Percentiles rank a stretch among this genome's conserved stretches.
Evolutionary conservation across 495 filamentous ascomycete species (phyloP).

Genomic region (Penicillium arizonense): DNA sequence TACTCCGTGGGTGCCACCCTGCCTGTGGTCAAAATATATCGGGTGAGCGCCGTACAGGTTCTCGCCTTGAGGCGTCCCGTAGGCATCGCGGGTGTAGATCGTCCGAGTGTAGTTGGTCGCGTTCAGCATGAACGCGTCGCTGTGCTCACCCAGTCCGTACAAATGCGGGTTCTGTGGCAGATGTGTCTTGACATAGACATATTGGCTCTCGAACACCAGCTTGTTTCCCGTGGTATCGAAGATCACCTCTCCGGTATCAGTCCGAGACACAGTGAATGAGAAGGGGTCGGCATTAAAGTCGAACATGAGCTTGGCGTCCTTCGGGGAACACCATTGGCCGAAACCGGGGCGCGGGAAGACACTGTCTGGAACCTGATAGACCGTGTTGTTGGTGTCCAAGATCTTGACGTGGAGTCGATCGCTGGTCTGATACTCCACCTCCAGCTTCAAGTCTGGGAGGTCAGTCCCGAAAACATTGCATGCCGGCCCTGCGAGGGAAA

Average conservation of each 20-base stretch:
- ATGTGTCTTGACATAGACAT: constrained; percentile 49
- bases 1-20: constrained; percentile 54
- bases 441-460: constrained; percentile 45
- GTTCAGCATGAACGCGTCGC: constrained; percentile 46
- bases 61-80: constrained; percentile 16
- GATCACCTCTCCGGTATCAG: constrained; percentile 31
- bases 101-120: constrained; percentile 56
- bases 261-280: constrained; percentile 12
- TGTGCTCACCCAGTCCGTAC: constrained; percentile 55
- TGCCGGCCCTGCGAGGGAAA: constrained; percentile 45
- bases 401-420: constrained; percentile 47
- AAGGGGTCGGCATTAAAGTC: constrained; percentile 10
- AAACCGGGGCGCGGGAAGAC: constrained; percentile 49
- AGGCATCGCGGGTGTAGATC: constrained; percentile 60
- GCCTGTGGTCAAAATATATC: constrained; percentile 50
- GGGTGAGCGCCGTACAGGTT: constrained; percentile 57
- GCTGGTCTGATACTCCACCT: constrained; percentile 51
- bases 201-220: constrained; percentile 56
- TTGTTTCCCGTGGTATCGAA: constrained; percentile 49
- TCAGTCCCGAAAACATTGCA: constrained; percentile 57
- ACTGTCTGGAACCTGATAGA: constrained; percentile 57
- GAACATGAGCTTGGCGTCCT: constrained; percentile 17
- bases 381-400: constrained; percentile 57
- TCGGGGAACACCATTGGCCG: constrained; percentile 6
- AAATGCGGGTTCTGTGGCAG: constrained; percentile 54